phyloP scores from a whole-genome alignment of 352 stramenopile genomes.

The Pythium brachiatum region DNA sequence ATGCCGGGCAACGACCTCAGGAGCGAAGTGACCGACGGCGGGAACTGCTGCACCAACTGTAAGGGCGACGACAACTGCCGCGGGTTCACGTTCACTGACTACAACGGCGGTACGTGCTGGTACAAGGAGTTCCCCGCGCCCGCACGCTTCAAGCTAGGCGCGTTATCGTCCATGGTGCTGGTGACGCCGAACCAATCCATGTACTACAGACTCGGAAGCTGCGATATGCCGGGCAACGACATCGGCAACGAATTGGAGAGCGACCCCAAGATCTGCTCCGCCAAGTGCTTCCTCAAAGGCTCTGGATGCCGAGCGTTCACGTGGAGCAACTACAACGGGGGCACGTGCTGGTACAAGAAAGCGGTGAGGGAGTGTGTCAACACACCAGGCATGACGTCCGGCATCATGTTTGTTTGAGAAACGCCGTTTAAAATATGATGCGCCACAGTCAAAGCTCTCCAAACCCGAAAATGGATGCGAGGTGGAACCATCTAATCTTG shows the following conservation, averaged over 20 bases:
- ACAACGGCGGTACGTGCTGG: constrained; percentile 51
- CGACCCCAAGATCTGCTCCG: not conserved
- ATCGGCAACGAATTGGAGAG: not conserved
- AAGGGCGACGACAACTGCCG: not conserved
- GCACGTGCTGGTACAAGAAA: constrained; percentile 8
- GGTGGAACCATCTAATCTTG: no score
- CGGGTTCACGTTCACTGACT: constrained; percentile 36
- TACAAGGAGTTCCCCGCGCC: constrained; percentile 28
- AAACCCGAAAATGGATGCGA: no score
- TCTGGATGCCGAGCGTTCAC: constrained; percentile 8
- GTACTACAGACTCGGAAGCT: not conserved
- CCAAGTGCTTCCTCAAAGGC: not conserved
- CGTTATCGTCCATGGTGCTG: not conserved
- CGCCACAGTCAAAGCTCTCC: no score
- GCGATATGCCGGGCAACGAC: constrained; percentile 9
- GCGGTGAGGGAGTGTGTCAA: not conserved
- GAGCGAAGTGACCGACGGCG: not conserved
- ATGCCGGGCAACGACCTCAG: not conserved
- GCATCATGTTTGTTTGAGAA: not conserved
- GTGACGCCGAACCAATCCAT: not conserved
- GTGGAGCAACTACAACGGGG: not conserved
- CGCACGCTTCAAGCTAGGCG: not conserved
- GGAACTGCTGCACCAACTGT: not conserved
- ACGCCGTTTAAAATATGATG: not conserved
- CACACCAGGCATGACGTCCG: not conserved